phyloP scores from a whole-genome alignment of 805 yeast species.

The Wickerhamiella vanderwaltii region DNA sequence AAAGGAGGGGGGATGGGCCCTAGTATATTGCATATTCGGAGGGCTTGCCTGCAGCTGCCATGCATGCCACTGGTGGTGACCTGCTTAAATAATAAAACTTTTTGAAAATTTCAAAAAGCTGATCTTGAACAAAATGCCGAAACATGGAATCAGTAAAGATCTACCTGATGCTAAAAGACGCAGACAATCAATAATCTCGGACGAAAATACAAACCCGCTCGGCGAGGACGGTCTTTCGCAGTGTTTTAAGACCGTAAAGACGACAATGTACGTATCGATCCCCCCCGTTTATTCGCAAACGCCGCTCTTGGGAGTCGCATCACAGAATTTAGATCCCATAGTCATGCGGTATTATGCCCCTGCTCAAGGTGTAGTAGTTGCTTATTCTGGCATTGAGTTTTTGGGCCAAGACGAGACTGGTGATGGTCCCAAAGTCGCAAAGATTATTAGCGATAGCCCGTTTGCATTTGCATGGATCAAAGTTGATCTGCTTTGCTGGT shows the following conservation, averaged over 20 bases:
- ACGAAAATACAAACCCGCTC: slow-evolving; percentile 20
- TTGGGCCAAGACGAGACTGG: slow-evolving; percentile 35
- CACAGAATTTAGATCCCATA: slow-evolving; percentile 83
- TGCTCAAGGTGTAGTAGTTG: slow-evolving; percentile 71
- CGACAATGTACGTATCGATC: slow-evolving; percentile 64
- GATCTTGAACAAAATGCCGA: slow-evolving; percentile 1
- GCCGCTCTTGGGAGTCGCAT: slow-evolving; percentile 68
- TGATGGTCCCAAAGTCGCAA: slow-evolving; percentile 38
- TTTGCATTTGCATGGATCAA: slow-evolving; percentile 79
- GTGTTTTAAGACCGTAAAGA: slow-evolving; percentile 52
- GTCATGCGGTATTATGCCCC: slow-evolving; percentile 67
- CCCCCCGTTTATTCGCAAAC: slow-evolving; percentile 67
- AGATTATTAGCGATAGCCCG: slow-evolving; percentile 67
- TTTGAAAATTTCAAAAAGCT: no score
- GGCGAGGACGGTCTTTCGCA: slow-evolving; percentile 32
- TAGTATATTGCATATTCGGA: no score
- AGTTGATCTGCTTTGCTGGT: slow-evolving; percentile 79
- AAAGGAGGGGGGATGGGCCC: not conserved
- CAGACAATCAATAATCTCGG: slow-evolving; percentile 14
- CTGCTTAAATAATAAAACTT: not conserved
- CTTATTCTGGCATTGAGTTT: slow-evolving; percentile 56
- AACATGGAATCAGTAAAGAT: slow-evolving; percentile 3
- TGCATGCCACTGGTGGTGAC: not conserved
- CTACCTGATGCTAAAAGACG: slow-evolving; percentile 14
- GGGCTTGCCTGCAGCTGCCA: not conserved